phyloP scores from a whole-genome alignment of 225 moss, liverwort and hornwort species.

The Climacium dendroides region DNA sequence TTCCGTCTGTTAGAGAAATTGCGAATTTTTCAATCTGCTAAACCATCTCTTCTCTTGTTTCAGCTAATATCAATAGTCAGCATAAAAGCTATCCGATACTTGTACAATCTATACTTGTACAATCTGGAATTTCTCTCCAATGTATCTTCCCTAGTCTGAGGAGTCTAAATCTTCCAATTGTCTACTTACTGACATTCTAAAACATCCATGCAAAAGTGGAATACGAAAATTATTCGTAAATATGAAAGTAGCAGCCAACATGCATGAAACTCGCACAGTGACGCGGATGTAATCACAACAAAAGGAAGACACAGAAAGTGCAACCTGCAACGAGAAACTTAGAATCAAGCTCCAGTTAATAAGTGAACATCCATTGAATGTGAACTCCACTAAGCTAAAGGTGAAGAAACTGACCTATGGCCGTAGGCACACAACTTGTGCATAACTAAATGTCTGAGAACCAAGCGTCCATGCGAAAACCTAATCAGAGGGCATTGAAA shows the following conservation, averaged over 20 bases:
- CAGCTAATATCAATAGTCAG: background rate
- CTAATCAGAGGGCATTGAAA: background rate
- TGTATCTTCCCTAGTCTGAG: background rate
- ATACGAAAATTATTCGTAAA: too few relatives aligned
- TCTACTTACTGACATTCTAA: background rate
- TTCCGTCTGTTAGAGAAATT: background rate
- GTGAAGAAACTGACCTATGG: background rate
- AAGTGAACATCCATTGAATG: background rate
- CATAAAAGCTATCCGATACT: background rate
- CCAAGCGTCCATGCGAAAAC: background rate
- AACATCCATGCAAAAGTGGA: background rate
- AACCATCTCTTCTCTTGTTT: background rate
- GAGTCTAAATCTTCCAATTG: background rate
- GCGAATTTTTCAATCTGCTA: background rate
- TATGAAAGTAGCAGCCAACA: background rate
- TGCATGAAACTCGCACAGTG: background rate
- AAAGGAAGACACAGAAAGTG: background rate
- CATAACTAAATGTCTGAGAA: background rate
- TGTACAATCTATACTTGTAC: too few relatives aligned
- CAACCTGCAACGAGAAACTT: background rate
- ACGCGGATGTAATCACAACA: background rate
- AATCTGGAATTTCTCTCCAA: background rate
- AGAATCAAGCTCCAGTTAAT: background rate
- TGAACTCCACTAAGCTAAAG: background rate
- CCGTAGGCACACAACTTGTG: background rate